Evolutionary conservation across 75 land plant genomes (phyloP).

Genomic region (Selaginella tamariscina): DNA sequence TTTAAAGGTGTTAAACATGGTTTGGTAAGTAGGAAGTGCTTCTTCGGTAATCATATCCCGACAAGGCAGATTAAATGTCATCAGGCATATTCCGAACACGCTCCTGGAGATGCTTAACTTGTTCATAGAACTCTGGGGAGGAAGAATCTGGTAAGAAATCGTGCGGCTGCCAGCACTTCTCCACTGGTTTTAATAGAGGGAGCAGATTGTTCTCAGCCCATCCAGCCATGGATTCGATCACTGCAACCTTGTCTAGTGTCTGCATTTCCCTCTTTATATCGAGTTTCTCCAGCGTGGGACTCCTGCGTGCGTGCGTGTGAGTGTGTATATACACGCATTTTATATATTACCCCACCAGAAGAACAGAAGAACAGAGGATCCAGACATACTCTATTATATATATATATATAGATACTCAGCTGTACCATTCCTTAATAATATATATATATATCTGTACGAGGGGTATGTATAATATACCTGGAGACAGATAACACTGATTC

Average conservation of each 20-base stretch:
- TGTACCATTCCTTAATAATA: too few species aligned
- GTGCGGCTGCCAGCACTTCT: background rate
- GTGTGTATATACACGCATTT: too few species aligned
- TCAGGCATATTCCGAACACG: background rate
- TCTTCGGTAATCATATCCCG: conserved; percentile 10
- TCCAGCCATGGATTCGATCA: background rate
- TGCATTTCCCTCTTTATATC: background rate
- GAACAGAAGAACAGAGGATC: too few species aligned
- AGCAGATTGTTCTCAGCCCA: background rate
- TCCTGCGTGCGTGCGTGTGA: background rate
- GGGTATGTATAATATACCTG: too few species aligned
- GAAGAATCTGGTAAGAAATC: conserved; percentile 10
- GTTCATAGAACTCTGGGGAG: background rate
- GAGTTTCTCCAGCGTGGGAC: background rate
- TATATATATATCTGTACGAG: too few species aligned
- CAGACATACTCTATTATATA: too few species aligned
- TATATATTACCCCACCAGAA: too few species aligned
- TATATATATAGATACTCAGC: too few species aligned
- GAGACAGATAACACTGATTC: too few species aligned
- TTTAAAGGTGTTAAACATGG: background rate
- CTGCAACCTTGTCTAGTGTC: background rate
- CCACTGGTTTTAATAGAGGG: background rate
- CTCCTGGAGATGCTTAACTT: background rate
- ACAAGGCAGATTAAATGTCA: conserved; percentile 5
- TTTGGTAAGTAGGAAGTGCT: conserved; percentile 6